phyloP scores from a whole-genome alignment of 2,329 filamentous ascomycete species.

The Aaosphaeria arxii region DNA sequence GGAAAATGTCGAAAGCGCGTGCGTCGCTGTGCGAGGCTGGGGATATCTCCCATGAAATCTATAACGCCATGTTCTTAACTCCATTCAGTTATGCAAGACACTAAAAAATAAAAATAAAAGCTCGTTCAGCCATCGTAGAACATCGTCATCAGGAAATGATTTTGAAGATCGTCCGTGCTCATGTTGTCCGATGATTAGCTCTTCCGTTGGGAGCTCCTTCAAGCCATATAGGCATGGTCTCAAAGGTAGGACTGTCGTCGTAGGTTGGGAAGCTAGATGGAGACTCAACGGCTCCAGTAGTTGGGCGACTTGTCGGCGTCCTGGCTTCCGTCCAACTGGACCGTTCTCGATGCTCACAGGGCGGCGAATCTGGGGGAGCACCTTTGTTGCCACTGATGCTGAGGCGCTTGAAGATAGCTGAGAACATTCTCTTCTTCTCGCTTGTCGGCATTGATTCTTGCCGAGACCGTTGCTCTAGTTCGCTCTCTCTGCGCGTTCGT shows the following conservation, averaged over 20 bases:
- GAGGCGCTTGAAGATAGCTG: constrained; percentile 6
- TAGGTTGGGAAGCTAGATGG: background rate
- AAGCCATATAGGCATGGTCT: constrained; percentile 2
- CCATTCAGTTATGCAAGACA: too few species aligned
- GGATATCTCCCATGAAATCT: too few species aligned
- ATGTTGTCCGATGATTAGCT: background rate
- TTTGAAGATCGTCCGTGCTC: too few species aligned
- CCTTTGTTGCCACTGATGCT: constrained; percentile 8
- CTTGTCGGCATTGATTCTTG: constrained; percentile 12
- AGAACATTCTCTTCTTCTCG: constrained; percentile 16
- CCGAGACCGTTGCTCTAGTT: constrained; percentile 17
- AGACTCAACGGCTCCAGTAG: background rate
- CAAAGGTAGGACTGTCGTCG: constrained; percentile 1
- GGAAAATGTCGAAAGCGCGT: too few species aligned
- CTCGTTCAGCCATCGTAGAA: too few species aligned
- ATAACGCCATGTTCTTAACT: too few species aligned
- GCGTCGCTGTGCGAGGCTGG: too few species aligned
- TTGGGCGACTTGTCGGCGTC: background rate
- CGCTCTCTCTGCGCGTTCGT: constrained; percentile 21
- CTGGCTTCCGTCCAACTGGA: constrained; percentile 26
- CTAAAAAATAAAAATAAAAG: too few species aligned
- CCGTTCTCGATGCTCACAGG: constrained; percentile 29
- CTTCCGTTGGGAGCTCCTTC: background rate
- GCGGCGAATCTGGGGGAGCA: constrained; percentile 19
- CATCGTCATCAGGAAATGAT: too few species aligned